Conservation (phyloP, 768 basidiomycete genomes). For the Amanita rubescens region DNA sequence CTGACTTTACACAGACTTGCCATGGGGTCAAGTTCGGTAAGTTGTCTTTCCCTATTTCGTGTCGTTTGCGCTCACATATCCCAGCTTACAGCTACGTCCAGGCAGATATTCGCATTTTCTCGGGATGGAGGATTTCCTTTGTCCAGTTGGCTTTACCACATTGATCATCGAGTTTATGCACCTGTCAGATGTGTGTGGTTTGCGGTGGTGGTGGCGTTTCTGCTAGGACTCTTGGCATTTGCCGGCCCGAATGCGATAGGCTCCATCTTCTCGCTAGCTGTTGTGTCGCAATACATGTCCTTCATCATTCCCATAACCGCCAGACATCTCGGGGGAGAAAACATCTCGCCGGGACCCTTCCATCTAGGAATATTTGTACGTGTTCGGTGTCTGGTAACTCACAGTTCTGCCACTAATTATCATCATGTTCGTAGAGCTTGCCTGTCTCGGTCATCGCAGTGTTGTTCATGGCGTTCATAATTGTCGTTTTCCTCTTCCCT, state of each 20-base stretch:
- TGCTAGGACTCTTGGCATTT: conserved; percentile 53
- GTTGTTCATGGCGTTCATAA: conserved; percentile 59
- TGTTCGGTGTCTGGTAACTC: conserved; percentile 15
- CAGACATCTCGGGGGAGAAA: too few species aligned
- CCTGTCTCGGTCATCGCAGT: conserved; percentile 51
- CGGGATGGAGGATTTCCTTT: conserved; percentile 62
- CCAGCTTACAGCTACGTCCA: conserved; percentile 19
- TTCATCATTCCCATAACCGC: conserved; percentile 50
- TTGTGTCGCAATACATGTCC: conserved; percentile 41
- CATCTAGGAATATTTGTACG: conserved; percentile 37
- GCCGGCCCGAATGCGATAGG: conserved; percentile 52
- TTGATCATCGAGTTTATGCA: conserved; percentile 44
- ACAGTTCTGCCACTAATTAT: neutral
- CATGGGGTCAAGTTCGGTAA: conserved; percentile 52
- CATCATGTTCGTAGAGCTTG: conserved; percentile 37
- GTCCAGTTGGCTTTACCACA: conserved; percentile 50
- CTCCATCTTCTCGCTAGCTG: conserved; percentile 47
- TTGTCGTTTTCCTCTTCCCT: conserved; percentile 59
- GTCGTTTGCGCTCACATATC: neutral
- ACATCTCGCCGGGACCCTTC: conserved; percentile 53
- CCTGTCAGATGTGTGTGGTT: conserved; percentile 54
- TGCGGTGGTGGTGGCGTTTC: conserved; percentile 36
- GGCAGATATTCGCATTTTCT: too few species aligned
- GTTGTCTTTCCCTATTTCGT: neutral
- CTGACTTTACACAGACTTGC: conserved; percentile 42